Base-by-base conservation (phyloP, 2,329 filamentous ascomycete genomes). In the Cyclaneusma minus region DNA sequence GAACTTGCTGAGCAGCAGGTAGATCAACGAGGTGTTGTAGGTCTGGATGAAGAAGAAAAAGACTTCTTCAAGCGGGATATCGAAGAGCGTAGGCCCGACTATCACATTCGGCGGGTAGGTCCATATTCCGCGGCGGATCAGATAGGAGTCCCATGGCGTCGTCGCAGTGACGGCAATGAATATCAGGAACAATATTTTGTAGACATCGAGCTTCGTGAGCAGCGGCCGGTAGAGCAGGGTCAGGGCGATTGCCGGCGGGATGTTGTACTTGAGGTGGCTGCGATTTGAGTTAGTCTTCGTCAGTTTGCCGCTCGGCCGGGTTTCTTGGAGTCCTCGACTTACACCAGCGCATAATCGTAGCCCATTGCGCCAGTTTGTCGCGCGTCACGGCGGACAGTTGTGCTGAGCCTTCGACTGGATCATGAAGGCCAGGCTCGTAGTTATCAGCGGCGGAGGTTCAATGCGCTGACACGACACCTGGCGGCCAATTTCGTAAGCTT, bases 21-120 rank as follows among this genome's bases (percentile, higher is more conserved):
- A 83, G 6, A 83, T 44, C 25, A 81, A 50, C 1, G 68, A 62
- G 0, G 76, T 80, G 41, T 69, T 78, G 48, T 79, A 82, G 2
- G 77, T 82, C 49, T 83, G 78, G 13, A 83, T 66, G 12, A 79
- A 50, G 45, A 83, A 83, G 58, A 83, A 83, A 51, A 82, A 82
- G 4, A 82, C 49, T 44, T 83, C 77, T 41, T 83, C 78, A 4
- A 62, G 47, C 0, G 78, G 77, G 11, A 83, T 77, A n/a, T 56
- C 54, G 39, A 66, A 67, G 10, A 80, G 44, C 2, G 58, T 72
- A 0, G 59, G 59, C 0, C 77, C 78, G 18, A 75, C 41, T 16
- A 82, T 64, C 12, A 66, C 75, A 40, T 69, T 54, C 7, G 58
- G 50, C 2, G 77, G 76, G 41, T 82, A 84, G 7, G 68, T 72